phyloP scores from a whole-genome alignment of 202 grass and related monocot genomes.

The Musa balbisiana region DNA sequence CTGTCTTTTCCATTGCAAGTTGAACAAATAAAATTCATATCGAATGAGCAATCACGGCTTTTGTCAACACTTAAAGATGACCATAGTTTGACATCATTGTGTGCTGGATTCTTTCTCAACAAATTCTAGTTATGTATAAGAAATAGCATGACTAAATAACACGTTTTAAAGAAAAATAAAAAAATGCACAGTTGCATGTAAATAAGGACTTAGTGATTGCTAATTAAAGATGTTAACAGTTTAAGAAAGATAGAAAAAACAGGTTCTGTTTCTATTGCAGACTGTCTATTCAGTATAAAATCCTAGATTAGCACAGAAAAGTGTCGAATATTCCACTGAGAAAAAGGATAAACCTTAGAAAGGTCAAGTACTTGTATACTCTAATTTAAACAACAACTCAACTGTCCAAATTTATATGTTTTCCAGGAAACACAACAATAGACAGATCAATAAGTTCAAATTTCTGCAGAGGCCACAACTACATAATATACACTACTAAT shows the following conservation, averaged over 20 bases:
- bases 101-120: no score
- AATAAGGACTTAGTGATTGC: background rate
- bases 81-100: no score
- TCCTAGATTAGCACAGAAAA: background rate
- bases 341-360: background rate
- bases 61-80: no score
- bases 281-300: background rate
- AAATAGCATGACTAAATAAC: no score
- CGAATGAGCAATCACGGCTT: background rate
- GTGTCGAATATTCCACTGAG: background rate
- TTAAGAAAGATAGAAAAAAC: background rate
- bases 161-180: background rate
- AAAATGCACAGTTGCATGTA: background rate
- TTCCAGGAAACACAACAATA: no score
- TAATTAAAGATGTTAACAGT: background rate
- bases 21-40: background rate
- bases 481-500: no score
- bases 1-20: background rate
- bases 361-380: no score
- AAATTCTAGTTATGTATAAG: no score
- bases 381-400: no score
- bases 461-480: no score
- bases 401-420: no score
- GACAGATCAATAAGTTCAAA: no score
- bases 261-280: background rate